Conservation (phyloP, 2,329 filamentous ascomycete species). For the Gaeumannomyces tritici region DNA sequence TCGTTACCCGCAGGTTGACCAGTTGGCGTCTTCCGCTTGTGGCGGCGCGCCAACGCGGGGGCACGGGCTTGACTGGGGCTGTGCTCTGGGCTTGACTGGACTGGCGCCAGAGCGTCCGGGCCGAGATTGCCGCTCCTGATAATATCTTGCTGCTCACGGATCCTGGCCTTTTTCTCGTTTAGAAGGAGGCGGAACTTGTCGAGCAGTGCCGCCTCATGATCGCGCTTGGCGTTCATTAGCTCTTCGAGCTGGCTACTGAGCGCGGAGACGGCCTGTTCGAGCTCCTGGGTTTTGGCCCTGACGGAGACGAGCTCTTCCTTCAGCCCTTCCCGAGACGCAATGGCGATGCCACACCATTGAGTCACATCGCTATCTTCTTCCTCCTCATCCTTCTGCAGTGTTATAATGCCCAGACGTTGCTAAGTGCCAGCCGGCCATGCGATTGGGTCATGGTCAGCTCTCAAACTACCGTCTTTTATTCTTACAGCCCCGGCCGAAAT, state of each 20-base stretch:
- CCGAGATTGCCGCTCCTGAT: neutral
- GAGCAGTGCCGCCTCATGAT: slow-evolving; percentile 56
- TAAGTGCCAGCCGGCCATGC: slow-evolving; percentile 21
- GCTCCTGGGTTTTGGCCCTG: slow-evolving; percentile 29
- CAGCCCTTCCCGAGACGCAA: slow-evolving; percentile 35
- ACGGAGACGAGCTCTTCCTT: slow-evolving; percentile 31
- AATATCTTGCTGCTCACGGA: slow-evolving; percentile 60
- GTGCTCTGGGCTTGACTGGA: neutral
- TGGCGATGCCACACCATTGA: slow-evolving; percentile 58
- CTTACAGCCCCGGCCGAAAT: neutral
- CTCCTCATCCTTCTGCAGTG: slow-evolving; percentile 42
- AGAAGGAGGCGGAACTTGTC: slow-evolving; percentile 61
- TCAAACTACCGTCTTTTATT: neutral
- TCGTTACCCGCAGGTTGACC: slow-evolving; percentile 19
- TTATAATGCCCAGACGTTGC: slow-evolving; percentile 62
- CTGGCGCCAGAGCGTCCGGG: neutral
- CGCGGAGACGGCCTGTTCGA: slow-evolving; percentile 46
- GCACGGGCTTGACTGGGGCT: neutral
- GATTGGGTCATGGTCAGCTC: neutral
- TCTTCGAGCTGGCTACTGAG: slow-evolving; percentile 57
- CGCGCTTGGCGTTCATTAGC: slow-evolving; percentile 54
- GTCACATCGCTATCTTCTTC: slow-evolving; percentile 54
- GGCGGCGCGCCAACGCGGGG: neutral
- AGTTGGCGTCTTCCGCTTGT: slow-evolving; percentile 39
- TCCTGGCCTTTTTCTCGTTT: slow-evolving; percentile 74